These are phyloP conservation scores for Graphilbum ipis-grandicollis DNA, from an alignment of 2,329 filamentous ascomycete genomes.

Conservation along the genomic window DNA sequence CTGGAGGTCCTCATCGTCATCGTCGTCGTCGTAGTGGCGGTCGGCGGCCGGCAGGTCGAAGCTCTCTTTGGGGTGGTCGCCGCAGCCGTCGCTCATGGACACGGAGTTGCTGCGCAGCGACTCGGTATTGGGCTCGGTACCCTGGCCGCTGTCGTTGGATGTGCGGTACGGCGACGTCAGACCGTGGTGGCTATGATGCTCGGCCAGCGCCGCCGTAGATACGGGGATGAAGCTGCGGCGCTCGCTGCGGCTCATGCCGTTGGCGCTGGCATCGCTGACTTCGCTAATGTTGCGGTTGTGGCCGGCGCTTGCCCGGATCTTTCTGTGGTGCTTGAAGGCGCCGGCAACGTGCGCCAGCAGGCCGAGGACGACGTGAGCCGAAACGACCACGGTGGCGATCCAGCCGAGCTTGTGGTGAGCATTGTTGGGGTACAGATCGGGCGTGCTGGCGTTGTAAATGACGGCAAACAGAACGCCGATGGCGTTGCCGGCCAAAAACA, in stretches of 20 bases:
- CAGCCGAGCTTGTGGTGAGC: conserved; percentile 82
- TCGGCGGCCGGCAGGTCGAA: conserved; percentile 19
- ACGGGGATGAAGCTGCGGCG: conserved; percentile 45
- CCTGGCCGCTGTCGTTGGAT: conserved; percentile 58
- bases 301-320: conserved; percentile 1
- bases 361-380: conserved; percentile 52
- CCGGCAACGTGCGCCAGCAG: conserved; percentile 44
- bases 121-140: conserved; percentile 51
- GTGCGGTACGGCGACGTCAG: conserved; percentile 26
- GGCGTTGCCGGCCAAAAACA: conserved; percentile 46
- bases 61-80: conserved; percentile 27
- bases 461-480: conserved; percentile 46
- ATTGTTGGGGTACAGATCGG: conserved; percentile 74
- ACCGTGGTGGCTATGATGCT: conserved; percentile 20
- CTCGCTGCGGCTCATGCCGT: conserved; percentile 23
- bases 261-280: not conserved
- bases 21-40: conserved; percentile 21
- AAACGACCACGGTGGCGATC: conserved; percentile 57
- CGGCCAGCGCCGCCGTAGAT: conserved; percentile 34
- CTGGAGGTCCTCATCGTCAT: conserved; percentile 19
- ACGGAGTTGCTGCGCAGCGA: conserved; percentile 48
- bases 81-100: conserved; percentile 38
- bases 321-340: conserved; percentile 14
- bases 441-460: conserved; percentile 65
- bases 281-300: not conserved